Evolutionary conservation across 1,284 basidiomycete genomes (phyloP), one percentile per base, ranked within the genome.

Genomic region (Inonotus hispidus): DNA sequence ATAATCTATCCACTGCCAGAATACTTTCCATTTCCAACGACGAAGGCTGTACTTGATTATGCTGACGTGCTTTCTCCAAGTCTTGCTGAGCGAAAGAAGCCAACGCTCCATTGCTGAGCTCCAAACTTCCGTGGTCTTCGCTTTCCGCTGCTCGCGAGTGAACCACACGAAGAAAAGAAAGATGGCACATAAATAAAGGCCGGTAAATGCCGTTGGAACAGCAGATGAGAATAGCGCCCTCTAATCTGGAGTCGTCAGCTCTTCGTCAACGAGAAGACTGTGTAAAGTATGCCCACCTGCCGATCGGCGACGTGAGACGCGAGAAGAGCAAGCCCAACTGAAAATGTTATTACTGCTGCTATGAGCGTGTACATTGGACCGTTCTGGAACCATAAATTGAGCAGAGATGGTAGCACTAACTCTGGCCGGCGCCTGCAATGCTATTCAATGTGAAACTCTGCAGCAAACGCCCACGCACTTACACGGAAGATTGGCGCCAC

Each of bases 401-500:
- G 5, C 49, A 52, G 27, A 16, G 19, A 29, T 16, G 58, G 49
- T 2, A 53, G 23, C 3, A 27, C 21, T n/a, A 39, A 32, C 7
- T 59, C 21, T 10, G 52, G 25, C 21, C 23, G 58, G 16, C 38
- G 50, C 7, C 58, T 59, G n/a, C n/a, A 23, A 16, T n/a, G 19
- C 19, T 10, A 7, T n/a, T 43, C n/a, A 43, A 14, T 10, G 19
- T 43, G 16, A n/a, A 21, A n/a, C 3, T 2, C 11, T 14, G 13
- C 19, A 14, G 2, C 5, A 19, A 14, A 43, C 5, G n/a, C 2
- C 19, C 19, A 3, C 3, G n/a, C 19, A 53, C 49, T 39, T 45
- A 59, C 49, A 53, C 32, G 14, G 27, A 27, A 21, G 50, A 59
- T 23, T 59, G 58, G 43, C 45, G 46, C 58, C 58, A 59, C 7